Evolutionary conservation across 2,329 filamentous ascomycete species (phyloP).

Genomic region (Xylogone sp.): DNA sequence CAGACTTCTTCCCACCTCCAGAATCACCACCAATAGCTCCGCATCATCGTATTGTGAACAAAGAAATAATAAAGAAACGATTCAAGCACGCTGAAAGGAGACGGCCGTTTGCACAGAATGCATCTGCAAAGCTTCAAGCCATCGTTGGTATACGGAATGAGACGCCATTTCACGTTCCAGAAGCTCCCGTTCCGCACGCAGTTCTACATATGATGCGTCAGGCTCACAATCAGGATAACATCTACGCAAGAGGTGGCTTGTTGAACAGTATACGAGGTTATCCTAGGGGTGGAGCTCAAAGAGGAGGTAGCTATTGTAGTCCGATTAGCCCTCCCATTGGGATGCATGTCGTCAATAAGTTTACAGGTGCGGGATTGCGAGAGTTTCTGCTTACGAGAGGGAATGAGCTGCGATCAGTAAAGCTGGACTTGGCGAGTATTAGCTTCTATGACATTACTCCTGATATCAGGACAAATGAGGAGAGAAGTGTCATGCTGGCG

Average conservation of each 20-base stretch:
- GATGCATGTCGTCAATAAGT: constrained; percentile 11
- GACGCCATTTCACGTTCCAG: constrained; percentile 12
- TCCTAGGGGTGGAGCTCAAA: neutral
- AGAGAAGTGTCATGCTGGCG: constrained; percentile 14
- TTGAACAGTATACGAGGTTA: neutral
- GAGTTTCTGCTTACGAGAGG: constrained; percentile 20
- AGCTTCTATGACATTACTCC: constrained; percentile 24
- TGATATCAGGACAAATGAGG: constrained; percentile 10
- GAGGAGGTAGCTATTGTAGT: neutral
- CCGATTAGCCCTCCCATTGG: neutral
- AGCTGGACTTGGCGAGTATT: constrained; percentile 17
- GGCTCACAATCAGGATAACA: too few relatives aligned
- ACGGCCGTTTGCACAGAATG: constrained; percentile 9
- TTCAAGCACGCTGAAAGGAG: constrained; percentile 10
- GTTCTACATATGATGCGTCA: too few relatives aligned
- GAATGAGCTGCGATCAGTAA: constrained; percentile 11
- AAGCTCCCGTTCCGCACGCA: neutral
- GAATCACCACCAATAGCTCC: neutral
- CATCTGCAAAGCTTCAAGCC: constrained; percentile 17
- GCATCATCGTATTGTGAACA: neutral
- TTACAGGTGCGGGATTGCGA: constrained; percentile 22
- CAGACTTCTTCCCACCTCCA: neutral
- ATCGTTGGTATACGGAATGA: constrained; percentile 16
- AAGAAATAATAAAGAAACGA: constrained; percentile 1
- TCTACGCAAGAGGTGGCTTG: neutral